Evolutionary conservation across 768 basidiomycete species (phyloP).

Genomic region (Leccinum longicurvipes): DNA sequence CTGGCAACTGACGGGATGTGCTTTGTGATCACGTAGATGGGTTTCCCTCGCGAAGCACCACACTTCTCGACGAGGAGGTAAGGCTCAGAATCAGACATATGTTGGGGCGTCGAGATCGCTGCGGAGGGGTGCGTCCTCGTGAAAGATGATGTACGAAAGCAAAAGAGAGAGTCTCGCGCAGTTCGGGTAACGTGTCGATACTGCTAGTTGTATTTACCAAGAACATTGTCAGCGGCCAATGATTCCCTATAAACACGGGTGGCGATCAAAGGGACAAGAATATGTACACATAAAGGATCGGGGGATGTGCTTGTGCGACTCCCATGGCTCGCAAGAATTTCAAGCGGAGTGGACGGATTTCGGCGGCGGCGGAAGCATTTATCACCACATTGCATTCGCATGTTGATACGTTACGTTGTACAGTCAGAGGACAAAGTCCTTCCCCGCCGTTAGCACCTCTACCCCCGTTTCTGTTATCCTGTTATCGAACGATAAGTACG

Average conservation of each 20-base stretch:
- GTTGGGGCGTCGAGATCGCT: slow-evolving; percentile 8
- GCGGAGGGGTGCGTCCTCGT: slow-evolving; percentile 10
- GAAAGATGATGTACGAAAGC: slow-evolving; percentile 24
- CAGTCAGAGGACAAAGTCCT: slow-evolving; percentile 25
- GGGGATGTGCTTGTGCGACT: slow-evolving; percentile 22
- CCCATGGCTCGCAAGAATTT: slow-evolving; percentile 15
- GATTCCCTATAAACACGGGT: slow-evolving; percentile 25
- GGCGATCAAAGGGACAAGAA: slow-evolving; percentile 28
- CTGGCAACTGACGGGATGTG: slow-evolving; percentile 37
- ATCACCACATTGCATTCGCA: slow-evolving; percentile 23
- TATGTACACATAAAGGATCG: slow-evolving; percentile 30
- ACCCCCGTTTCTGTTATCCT: slow-evolving; percentile 92
- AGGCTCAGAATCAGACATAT: slow-evolving; percentile 31
- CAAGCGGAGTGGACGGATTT: slow-evolving; percentile 14
- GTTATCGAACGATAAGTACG: slow-evolving; percentile 17
- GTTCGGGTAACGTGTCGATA: slow-evolving; percentile 26
- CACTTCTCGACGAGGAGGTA: slow-evolving; percentile 42
- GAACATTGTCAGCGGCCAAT: slow-evolving; percentile 24
- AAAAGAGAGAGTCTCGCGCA: slow-evolving; percentile 20
- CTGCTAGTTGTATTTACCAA: slow-evolving; percentile 28
- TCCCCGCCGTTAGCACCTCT: slow-evolving; percentile 76
- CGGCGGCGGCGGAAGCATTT: slow-evolving; percentile 18
- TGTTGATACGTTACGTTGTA: slow-evolving; percentile 17
- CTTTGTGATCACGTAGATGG: slow-evolving; percentile 43
- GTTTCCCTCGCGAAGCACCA: slow-evolving; percentile 39